phyloP scores from a whole-genome alignment of 306 rosid species.

The Cicer cuneatum region DNA sequence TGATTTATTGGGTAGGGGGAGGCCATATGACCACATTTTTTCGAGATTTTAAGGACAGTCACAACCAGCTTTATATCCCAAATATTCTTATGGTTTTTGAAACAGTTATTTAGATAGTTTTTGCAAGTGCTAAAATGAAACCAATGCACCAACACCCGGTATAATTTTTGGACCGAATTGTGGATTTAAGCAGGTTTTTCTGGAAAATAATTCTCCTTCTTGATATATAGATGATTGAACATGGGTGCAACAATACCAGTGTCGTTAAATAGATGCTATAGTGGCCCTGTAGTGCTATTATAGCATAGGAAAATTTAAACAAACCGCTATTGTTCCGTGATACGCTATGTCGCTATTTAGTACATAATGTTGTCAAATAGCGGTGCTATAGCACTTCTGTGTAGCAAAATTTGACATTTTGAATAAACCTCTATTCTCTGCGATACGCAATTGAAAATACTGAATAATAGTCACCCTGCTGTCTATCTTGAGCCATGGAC shows the following conservation, averaged over 20 bases:
- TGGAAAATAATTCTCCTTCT: not conserved
- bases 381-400: too few species aligned
- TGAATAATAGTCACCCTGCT: not conserved
- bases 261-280: too few species aligned
- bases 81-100: conserved; percentile 16
- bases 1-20: too few species aligned
- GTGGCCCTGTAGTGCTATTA: too few species aligned
- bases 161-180: not conserved
- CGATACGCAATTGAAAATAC: too few species aligned
- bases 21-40: not conserved
- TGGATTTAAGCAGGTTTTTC: conserved; percentile 29
- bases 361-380: too few species aligned
- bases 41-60: not conserved
- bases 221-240: conserved; percentile 28
- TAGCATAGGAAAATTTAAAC: too few species aligned
- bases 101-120: conserved; percentile 21
- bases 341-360: too few species aligned
- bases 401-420: too few species aligned
- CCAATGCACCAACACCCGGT: not conserved
- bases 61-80: not conserved
- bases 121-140: conserved; percentile 14
- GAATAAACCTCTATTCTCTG: too few species aligned
- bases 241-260: not conserved
- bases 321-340: too few species aligned
- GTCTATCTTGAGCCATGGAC: conserved; percentile 15